These are phyloP conservation scores for Trametes polyzona DNA, from an alignment of 1,284 basidiomycete species.

Conservation along the genomic window DNA sequence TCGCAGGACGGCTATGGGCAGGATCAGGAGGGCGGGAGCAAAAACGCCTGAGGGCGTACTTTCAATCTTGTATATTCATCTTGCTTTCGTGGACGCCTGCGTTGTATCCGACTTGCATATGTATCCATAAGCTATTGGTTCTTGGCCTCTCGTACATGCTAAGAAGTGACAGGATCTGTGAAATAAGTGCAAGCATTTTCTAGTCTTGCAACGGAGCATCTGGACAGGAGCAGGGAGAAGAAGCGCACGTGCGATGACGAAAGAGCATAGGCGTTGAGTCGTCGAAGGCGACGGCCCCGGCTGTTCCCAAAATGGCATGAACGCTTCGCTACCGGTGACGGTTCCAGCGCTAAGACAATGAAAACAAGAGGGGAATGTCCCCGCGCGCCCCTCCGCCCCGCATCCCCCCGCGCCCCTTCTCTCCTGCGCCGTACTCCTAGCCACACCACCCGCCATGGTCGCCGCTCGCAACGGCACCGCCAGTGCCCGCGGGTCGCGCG, in stretches of 20 bases:
- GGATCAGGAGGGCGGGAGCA: not conserved
- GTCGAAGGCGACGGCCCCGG: conserved; percentile 17
- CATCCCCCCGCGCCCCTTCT: not conserved
- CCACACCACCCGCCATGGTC: conserved; percentile 8
- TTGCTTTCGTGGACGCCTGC: no score
- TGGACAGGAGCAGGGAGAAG: not conserved
- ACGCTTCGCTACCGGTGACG: conserved; percentile 19
- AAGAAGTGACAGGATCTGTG: no score
- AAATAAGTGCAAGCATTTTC: no score
- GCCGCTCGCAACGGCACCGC: conserved; percentile 16
- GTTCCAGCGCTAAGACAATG: conserved; percentile 20
- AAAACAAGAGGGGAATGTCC: conserved; percentile 11
- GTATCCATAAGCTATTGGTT: no score
- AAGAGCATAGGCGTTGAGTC: conserved; percentile 23
- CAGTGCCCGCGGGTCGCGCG: conserved; percentile 14
- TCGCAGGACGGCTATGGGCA: not conserved
- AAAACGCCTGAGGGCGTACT: not conserved
- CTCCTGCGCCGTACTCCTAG: not conserved
- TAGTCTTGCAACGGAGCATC: no score
- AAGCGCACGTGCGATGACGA: not conserved
- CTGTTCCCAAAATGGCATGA: conserved; percentile 18
- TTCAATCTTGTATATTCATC: not conserved
- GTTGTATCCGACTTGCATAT: not conserved
- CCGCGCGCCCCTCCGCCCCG: conserved; percentile 11
- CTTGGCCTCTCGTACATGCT: no score